These are phyloP conservation scores for Chalaropsis ovoidea DNA, from an alignment of 2,329 filamentous ascomycete genomes.

Conservation along the genomic window DNA sequence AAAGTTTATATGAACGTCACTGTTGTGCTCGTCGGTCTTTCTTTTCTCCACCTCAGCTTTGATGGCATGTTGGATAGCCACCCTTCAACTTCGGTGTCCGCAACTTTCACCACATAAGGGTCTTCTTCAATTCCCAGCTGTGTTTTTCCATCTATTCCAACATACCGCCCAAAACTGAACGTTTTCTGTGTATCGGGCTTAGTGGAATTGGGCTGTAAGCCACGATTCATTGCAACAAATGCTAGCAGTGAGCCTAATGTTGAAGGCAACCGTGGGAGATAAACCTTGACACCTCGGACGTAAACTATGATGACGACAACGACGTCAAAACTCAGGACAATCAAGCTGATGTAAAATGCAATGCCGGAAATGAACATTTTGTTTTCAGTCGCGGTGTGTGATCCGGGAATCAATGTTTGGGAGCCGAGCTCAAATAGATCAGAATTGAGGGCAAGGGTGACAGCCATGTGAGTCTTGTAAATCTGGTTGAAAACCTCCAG, in stretches of 20 bases:
- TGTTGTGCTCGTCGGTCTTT: neutral
- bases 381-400: too few species aligned
- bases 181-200: too few species aligned
- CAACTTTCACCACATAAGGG: constrained; percentile 35
- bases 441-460: constrained; percentile 8
- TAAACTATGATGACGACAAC: constrained; percentile 39
- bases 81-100: constrained; percentile 13
- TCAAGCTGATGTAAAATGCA: constrained; percentile 39
- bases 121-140: constrained; percentile 44
- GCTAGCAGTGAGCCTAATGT: constrained; percentile 41
- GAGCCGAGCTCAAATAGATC: constrained; percentile 33
- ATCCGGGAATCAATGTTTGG: constrained; percentile 36
- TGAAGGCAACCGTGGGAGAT: constrained; percentile 44
- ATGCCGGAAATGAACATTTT: constrained; percentile 42
- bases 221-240: constrained; percentile 40
- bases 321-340: constrained; percentile 38
- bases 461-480: constrained; percentile 11
- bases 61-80: neutral
- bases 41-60: neutral
- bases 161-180: constrained; percentile 40
- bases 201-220: constrained; percentile 28
- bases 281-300: constrained; percentile 33
- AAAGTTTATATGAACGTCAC: neutral
- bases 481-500: neutral
- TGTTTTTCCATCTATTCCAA: constrained; percentile 38